Conservation (phyloP, 83 land plant genomes). For the Picea mariana region DNA sequence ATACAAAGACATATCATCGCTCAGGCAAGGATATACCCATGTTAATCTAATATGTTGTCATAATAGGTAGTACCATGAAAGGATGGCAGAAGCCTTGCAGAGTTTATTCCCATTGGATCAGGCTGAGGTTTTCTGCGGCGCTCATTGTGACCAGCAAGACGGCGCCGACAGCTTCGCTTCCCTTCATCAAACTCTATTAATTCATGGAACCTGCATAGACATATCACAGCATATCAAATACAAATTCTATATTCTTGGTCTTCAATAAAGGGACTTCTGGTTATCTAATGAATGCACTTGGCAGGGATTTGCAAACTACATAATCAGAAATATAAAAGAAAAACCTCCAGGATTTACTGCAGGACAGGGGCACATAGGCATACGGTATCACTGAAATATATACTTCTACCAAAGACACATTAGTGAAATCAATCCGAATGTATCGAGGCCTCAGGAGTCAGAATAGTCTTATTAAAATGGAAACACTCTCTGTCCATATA, state of each 20-base stretch:
- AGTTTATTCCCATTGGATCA: constrained; percentile 51
- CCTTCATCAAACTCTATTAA: constrained; percentile 80
- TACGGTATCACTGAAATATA: background rate
- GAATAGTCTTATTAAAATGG: background rate
- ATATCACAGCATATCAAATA: background rate
- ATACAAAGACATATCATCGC: background rate
- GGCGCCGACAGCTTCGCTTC: constrained; percentile 84
- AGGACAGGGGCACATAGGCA: background rate
- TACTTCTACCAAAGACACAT: background rate
- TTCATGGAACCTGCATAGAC: constrained; percentile 60
- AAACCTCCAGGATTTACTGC: background rate
- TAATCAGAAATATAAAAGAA: background rate
- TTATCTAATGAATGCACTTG: background rate
- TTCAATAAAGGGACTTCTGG: background rate
- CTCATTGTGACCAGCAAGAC: constrained; percentile 83
- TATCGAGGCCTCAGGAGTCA: background rate
- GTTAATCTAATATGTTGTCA: background rate
- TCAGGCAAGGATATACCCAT: background rate
- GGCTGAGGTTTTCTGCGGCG: constrained; percentile 79
- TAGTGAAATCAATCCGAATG: background rate
- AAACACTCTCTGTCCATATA: background rate
- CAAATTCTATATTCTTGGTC: background rate
- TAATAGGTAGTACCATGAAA: constrained; percentile 7
- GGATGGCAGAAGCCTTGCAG: constrained; percentile 22
- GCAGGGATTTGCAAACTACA: background rate